phyloP scores from a whole-genome alignment of 164 flowering plant species.

The Vitis amurensis region DNA sequence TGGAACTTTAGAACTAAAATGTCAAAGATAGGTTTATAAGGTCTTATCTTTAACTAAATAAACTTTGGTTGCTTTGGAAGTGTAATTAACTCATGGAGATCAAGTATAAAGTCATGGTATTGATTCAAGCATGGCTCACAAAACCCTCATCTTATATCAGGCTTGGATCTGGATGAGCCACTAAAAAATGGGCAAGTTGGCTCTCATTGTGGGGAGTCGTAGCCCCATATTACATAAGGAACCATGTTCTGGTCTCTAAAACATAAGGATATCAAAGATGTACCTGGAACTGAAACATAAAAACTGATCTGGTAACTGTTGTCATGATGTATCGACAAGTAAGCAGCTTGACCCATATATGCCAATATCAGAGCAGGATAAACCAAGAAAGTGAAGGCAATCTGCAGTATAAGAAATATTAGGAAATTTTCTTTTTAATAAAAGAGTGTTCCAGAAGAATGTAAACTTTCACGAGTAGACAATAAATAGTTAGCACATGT shows the following conservation, averaged over 20 bases:
- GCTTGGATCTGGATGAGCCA: not conserved
- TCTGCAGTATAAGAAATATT: constrained; percentile 43
- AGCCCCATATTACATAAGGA: not conserved
- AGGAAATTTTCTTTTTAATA: not conserved
- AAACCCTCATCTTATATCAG: not conserved
- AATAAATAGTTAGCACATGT: not conserved
- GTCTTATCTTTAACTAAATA: too few relatives aligned
- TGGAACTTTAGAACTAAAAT: too few relatives aligned
- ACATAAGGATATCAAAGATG: not conserved
- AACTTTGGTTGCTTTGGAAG: not conserved
- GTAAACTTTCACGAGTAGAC: not conserved
- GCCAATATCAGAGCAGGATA: constrained; percentile 91
- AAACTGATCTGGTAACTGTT: constrained; percentile 59
- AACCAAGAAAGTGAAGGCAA: constrained; percentile 83
- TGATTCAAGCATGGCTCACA: not conserved
- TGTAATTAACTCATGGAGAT: too few relatives aligned
- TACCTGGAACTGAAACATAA: constrained; percentile 91
- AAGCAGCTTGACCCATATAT: constrained; percentile 98
- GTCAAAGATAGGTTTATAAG: too few relatives aligned
- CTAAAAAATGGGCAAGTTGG: not conserved
- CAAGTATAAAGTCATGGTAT: not conserved
- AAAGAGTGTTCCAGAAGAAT: not conserved
- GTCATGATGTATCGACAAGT: constrained; percentile 72
- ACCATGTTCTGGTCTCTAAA: not conserved
- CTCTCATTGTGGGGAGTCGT: not conserved